Conservation (phyloP, 345 rosid genomes). For the Pistacia atlantica region DNA sequence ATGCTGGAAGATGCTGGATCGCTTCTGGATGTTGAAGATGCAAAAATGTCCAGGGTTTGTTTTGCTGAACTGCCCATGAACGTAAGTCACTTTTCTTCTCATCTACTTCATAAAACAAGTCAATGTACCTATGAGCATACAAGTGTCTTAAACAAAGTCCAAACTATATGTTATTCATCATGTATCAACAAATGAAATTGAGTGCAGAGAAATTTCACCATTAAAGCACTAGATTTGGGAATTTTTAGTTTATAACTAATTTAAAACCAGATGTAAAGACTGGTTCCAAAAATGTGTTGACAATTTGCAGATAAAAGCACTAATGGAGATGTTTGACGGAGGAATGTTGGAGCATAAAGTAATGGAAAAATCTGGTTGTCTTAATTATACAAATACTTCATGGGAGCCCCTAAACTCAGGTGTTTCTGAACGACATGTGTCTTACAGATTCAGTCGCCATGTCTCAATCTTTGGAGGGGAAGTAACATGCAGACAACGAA, state of each 20-base stretch:
- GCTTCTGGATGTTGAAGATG: conserved; percentile 42
- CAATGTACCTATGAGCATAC: not conserved
- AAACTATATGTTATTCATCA: not conserved
- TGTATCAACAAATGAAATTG: not conserved
- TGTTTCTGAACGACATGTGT: conserved; percentile 50
- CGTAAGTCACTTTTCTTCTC: conserved; percentile 36
- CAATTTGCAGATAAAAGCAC: conserved; percentile 50
- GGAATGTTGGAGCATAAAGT: conserved; percentile 65
- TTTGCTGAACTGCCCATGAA: conserved; percentile 60
- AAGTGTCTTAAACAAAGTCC: not conserved
- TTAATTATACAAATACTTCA: conserved; percentile 46
- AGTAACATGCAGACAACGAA: conserved; percentile 70
- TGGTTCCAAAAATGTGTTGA: conserved; percentile 9
- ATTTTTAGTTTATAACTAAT: not conserved
- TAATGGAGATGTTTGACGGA: conserved; percentile 72
- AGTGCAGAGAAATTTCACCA: not conserved
- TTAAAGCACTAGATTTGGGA: not conserved
- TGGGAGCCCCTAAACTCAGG: conserved; percentile 64
- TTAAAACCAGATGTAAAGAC: not conserved
- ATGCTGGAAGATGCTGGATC: conserved; percentile 38
- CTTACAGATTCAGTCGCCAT: conserved; percentile 62
- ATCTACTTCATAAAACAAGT: not conserved
- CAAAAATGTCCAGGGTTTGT: conserved; percentile 50
- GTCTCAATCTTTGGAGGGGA: conserved; percentile 86
- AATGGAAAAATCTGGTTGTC: conserved; percentile 85